Conservation (phyloP, 306 rosid genomes). For the Cotoneaster glaucophyllus region DNA sequence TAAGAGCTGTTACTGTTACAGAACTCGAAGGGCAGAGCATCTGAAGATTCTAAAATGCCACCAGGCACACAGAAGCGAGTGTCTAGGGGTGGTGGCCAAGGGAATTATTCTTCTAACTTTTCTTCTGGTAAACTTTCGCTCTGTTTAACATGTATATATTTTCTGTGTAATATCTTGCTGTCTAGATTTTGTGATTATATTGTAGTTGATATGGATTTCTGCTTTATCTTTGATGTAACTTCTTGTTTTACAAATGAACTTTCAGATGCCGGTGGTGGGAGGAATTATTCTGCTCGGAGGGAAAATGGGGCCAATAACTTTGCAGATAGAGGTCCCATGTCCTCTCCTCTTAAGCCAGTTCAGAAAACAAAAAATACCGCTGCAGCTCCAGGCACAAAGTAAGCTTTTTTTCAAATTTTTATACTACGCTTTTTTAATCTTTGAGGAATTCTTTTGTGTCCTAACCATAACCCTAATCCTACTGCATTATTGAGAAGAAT, state of each 20-base stretch:
- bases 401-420: conserved; percentile 1
- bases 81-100: conserved; percentile 54
- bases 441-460: neutral
- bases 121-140: conserved; percentile 23
- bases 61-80: conserved; percentile 48
- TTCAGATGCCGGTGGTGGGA: conserved; percentile 52
- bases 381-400: conserved; percentile 42
- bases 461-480: neutral
- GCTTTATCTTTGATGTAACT: neutral
- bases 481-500: neutral
- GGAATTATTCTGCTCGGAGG: conserved; percentile 37
- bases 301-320: conserved; percentile 50
- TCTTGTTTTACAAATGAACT: conserved; percentile 17
- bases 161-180: neutral
- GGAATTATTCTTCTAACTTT: conserved; percentile 36
- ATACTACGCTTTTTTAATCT: conserved; percentile 3
- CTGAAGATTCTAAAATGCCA: conserved; percentile 42
- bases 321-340: conserved; percentile 35
- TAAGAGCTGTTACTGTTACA: conserved; percentile 21
- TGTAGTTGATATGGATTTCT: neutral
- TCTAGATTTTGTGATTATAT: neutral
- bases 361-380: conserved; percentile 36
- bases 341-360: conserved; percentile 27
- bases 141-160: neutral
- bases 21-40: conserved; percentile 35